Base-by-base conservation (phyloP, 148 eudicot genomes). In the Silene uniflora region DNA sequence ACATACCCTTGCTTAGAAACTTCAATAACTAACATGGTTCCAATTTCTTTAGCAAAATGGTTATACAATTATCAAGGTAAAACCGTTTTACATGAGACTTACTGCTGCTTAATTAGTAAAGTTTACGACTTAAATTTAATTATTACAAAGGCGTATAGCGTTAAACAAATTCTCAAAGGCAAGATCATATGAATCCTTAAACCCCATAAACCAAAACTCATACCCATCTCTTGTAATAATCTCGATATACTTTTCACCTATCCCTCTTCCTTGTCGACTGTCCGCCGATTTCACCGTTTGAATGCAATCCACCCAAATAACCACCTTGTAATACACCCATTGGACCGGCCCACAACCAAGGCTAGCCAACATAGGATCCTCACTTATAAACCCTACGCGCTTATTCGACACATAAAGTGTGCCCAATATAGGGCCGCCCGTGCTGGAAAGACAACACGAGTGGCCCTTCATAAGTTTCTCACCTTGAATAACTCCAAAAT, bases 141-240 rank as follows among this genome's bases (percentile, higher is more conserved):
- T 13, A 52, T 52, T 16, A 11, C 56, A 52, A 52, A 13, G 56
- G 17, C 56, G 56, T 60, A 60, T 60, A 7, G 63, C 63, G 2
- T 60, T n/a, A 60, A 60, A 60, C 63, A 60, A 60, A 60, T 60
- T 60, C 63, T 60, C 63, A 19, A 60, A 60, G 23, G 63, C 63
- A n/a, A 60, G 22, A 21, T n/a, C 63, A 60, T 60, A 60, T 1
- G 23, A 21, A 60, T 60, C 63, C 24, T 60, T 60, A 21, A 60
- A 60, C 22, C 63, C 63, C 63, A 60, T 60, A 9, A 60, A 60
- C 63, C 63, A 60, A 60, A 60, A 60, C 23, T 60, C 63, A 60
- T n/a, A 60, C 22, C 63, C 63, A n/a, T 60, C 63, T 60, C 10
- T n/a, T 0, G 63, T 60, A 11, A 2, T n/a, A 60, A 60, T 60